Conservation (phyloP, 371 early-diverging fungal species). For the Mycotypha africana region DNA sequence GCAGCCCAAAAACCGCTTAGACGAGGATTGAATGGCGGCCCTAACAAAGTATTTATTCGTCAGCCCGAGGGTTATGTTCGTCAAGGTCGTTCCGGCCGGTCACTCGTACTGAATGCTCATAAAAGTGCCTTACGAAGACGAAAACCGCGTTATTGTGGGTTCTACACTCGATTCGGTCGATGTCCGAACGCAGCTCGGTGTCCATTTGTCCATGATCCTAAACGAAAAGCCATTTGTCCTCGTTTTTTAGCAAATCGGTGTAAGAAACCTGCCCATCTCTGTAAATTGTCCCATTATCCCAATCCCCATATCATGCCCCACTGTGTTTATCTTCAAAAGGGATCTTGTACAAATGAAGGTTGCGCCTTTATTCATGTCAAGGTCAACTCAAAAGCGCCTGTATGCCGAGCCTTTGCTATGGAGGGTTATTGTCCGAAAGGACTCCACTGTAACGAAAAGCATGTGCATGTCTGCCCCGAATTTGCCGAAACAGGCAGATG, state of each 20-base stretch:
- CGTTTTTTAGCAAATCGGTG: slow-evolving; percentile 44
- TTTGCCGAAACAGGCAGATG: slow-evolving; percentile 51
- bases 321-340: slow-evolving; percentile 50
- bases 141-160: slow-evolving; percentile 27
- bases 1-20: too few species aligned
- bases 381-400: slow-evolving; percentile 46
- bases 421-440: slow-evolving; percentile 63
- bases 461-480: slow-evolving; percentile 56
- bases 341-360: slow-evolving; percentile 38
- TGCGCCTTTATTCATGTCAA: slow-evolving; percentile 51
- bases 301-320: slow-evolving; percentile 48
- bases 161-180: slow-evolving; percentile 39
- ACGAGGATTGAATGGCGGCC: too few species aligned
- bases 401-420: slow-evolving; percentile 51
- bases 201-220: slow-evolving; percentile 43
- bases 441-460: slow-evolving; percentile 54
- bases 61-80: slow-evolving; percentile 40
- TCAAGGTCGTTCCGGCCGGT: slow-evolving; percentile 25
- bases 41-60: slow-evolving; percentile 32
- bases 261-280: slow-evolving; percentile 21
- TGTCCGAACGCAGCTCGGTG: slow-evolving; percentile 30
- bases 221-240: slow-evolving; percentile 51
- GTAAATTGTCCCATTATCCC: slow-evolving; percentile 46
- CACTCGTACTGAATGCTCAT: slow-evolving; percentile 22
- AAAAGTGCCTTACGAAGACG: slow-evolving; percentile 4